Conservation (phyloP, 202 grass and related monocot species). For the Dendrocalamus latiflorus region DNA sequence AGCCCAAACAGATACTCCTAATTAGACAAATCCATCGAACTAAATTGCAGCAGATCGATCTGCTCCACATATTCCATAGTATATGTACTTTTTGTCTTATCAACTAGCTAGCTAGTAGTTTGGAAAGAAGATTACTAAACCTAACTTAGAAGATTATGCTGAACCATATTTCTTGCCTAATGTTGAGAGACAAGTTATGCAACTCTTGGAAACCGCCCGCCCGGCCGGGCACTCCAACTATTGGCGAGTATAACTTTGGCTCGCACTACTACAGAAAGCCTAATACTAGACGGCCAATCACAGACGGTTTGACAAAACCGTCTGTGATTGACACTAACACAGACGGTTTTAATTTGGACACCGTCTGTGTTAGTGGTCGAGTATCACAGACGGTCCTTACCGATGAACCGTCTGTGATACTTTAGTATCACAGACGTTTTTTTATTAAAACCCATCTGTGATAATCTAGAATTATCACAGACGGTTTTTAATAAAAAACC, state of each 20-base stretch:
- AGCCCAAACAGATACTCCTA: not conserved
- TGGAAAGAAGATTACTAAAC: not conserved
- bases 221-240: not conserved
- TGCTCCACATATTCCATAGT: not conserved
- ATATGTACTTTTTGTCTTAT: not conserved
- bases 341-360: too few species aligned
- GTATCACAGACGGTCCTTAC: too few species aligned
- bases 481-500: too few species aligned
- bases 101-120: not conserved
- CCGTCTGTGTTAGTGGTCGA: too few species aligned
- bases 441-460: too few species aligned
- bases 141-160: not conserved
- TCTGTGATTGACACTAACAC: too few species aligned
- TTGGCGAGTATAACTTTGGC: not conserved
- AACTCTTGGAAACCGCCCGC: not conserved
- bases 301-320: too few species aligned
- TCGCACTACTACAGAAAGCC: too few species aligned
- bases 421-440: too few species aligned
- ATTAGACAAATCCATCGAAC: not conserved
- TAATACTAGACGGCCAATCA: too few species aligned
- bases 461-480: too few species aligned
- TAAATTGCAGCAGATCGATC: not conserved
- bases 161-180: not conserved
- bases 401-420: too few species aligned
- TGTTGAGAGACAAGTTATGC: not conserved